A percentile compares a stretch with the other conserved stretches of the same genome.
Evolutionary conservation across 129 eudicot species (phyloP).

Genomic region (Erigeron canadensis): DNA sequence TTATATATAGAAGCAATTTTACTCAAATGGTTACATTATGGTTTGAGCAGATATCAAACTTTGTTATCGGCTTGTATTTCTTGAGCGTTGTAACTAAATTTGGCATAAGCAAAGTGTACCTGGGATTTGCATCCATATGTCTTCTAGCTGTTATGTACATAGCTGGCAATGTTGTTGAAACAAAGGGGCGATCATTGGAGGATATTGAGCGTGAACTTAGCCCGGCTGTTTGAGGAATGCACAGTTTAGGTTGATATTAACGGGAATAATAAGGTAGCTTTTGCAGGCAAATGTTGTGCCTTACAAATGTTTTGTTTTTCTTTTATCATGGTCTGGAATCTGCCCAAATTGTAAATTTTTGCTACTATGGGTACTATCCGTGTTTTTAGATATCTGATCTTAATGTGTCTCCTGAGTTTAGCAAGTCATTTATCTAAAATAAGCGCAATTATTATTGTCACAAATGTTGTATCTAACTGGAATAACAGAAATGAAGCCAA

Average conservation of each 20-base stretch:
- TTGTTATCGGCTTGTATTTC: constrained; percentile 87
- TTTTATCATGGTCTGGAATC: constrained; percentile 14
- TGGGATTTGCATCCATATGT: constrained; percentile 83
- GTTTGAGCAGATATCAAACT: constrained; percentile 78
- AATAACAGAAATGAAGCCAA: background rate
- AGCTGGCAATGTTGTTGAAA: constrained; percentile 82
- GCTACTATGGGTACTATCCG: constrained; percentile 29
- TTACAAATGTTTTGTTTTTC: constrained; percentile 11
- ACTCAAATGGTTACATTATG: constrained; percentile 20
- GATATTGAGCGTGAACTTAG: constrained; percentile 83
- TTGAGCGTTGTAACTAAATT: constrained; percentile 82
- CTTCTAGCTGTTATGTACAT: constrained; percentile 76
- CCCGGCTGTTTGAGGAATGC: constrained; percentile 52
- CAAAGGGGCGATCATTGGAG: constrained; percentile 93
- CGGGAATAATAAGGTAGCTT: constrained; percentile 31
- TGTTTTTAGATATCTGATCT: too few relatives aligned
- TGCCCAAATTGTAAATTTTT: constrained; percentile 34
- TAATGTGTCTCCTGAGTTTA: background rate
- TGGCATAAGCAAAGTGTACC: constrained; percentile 87
- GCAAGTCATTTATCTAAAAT: constrained; percentile 9
- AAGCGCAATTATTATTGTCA: background rate
- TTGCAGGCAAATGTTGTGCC: constrained; percentile 25
- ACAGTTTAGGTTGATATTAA: constrained; percentile 14
- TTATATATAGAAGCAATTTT: background rate
- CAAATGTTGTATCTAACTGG: background rate